phyloP scores from a whole-genome alignment of 257 asterid species.

The Solanum clarkiae region DNA sequence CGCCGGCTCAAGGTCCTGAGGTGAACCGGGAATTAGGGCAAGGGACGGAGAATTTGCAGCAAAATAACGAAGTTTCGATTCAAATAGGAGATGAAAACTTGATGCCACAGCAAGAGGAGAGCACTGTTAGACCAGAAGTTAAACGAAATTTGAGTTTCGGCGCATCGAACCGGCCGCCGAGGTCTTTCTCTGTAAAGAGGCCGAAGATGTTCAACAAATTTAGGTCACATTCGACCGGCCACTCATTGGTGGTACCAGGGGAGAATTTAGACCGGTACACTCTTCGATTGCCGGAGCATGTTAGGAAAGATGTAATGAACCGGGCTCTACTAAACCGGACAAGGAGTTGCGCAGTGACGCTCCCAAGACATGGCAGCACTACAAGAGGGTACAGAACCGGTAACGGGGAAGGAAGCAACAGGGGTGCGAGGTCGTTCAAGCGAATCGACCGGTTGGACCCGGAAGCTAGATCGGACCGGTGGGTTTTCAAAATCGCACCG shows the following conservation, averaged over 20 bases:
- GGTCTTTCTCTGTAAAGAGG: constrained; percentile 31
- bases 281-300: constrained; percentile 40
- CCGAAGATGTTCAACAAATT: constrained; percentile 31
- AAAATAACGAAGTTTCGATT: constrained; percentile 22
- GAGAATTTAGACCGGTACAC: constrained; percentile 67
- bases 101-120: background rate
- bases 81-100: constrained; percentile 16
- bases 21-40: background rate
- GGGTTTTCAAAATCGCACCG: constrained; percentile 17
- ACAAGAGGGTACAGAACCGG: constrained; percentile 32
- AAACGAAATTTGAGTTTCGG: constrained; percentile 22
- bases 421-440: constrained; percentile 20
- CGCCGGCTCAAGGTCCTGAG: constrained; percentile 3
- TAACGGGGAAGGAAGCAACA: constrained; percentile 41
- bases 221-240: constrained; percentile 90
- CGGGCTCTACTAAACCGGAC: constrained; percentile 52
- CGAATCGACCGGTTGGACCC: constrained; percentile 31
- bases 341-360: constrained; percentile 18
- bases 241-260: constrained; percentile 61
- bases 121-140: background rate
- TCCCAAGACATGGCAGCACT: constrained; percentile 34
- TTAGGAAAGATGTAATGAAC: constrained; percentile 60
- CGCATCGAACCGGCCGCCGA: constrained; percentile 15
- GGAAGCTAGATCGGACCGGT: constrained; percentile 46
- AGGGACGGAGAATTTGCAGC: background rate